Conservation (phyloP, 345 rosid species). For the Bruguiera sexangula region DNA sequence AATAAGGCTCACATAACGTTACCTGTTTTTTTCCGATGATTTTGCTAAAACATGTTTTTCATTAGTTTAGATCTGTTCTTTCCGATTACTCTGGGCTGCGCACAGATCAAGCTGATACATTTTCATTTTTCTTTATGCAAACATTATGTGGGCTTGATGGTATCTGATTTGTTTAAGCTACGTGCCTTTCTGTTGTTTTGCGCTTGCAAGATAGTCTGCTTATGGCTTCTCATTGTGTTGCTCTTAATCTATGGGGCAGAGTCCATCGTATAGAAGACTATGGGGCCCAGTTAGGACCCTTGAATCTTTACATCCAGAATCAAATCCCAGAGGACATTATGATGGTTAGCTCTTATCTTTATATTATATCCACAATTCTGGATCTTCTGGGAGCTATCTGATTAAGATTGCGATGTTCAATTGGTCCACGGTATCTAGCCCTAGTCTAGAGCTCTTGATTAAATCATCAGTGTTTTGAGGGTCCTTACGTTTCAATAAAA, state of each 20-base stretch:
- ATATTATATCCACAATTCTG: neutral
- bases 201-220: neutral
- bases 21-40: conserved; percentile 11
- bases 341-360: conserved; percentile 49
- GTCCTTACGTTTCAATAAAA: too few species aligned
- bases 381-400: too few species aligned
- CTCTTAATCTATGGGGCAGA: conserved; percentile 40
- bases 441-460: too few species aligned
- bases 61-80: conserved; percentile 20
- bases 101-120: neutral
- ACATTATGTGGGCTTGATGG: neutral
- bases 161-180: neutral
- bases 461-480: too few species aligned
- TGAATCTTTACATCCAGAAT: conserved; percentile 73
- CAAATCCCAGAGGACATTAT: conserved; percentile 75
- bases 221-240: conserved; percentile 12
- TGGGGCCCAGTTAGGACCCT: conserved; percentile 83
- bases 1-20: conserved; percentile 1
- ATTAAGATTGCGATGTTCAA: too few species aligned
- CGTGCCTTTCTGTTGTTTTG: neutral
- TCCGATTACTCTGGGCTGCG: conserved; percentile 5
- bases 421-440: too few species aligned
- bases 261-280: conserved; percentile 66
- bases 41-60: neutral
- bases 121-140: neutral